Conservation (phyloP, 352 stramenopile species). For the Saprolegnia diclina region DNA sequence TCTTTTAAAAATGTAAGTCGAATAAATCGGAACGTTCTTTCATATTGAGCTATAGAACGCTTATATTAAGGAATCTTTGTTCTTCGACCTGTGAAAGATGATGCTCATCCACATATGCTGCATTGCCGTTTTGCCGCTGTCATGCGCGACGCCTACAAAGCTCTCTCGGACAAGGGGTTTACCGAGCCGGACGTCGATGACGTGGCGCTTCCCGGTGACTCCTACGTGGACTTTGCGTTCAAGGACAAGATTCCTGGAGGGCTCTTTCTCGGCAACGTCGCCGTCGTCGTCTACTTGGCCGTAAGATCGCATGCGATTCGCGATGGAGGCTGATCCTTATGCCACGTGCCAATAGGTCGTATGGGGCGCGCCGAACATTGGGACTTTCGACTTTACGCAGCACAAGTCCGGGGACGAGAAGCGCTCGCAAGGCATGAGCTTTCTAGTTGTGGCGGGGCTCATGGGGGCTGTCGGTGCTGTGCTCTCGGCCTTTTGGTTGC, state of each 20-base stretch:
- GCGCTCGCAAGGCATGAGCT: constrained; percentile 63
- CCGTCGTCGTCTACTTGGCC: constrained; percentile 46
- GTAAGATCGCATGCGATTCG: constrained; percentile 31
- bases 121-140: background rate
- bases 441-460: constrained; percentile 59
- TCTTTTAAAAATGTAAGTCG: too few relatives aligned
- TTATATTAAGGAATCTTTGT: background rate
- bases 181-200: constrained; percentile 10
- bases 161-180: constrained; percentile 16
- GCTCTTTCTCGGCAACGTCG: constrained; percentile 57
- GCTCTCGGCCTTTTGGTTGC: constrained; percentile 69
- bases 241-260: constrained; percentile 66
- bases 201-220: constrained; percentile 11
- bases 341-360: constrained; percentile 39
- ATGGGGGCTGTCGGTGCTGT: constrained; percentile 59
- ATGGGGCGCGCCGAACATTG: constrained; percentile 66
- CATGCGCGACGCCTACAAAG: background rate
- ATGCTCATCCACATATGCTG: background rate
- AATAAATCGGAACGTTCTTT: too few relatives aligned
- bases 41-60: too few relatives aligned
- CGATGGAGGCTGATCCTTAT: constrained; percentile 8
- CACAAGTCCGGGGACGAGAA: constrained; percentile 40
- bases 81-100: background rate
- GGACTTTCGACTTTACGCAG: constrained; percentile 72
- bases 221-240: constrained; percentile 33